phyloP scores from a whole-genome alignment of 192 early-diverging fungal species.

The Backusella australiensis region DNA sequence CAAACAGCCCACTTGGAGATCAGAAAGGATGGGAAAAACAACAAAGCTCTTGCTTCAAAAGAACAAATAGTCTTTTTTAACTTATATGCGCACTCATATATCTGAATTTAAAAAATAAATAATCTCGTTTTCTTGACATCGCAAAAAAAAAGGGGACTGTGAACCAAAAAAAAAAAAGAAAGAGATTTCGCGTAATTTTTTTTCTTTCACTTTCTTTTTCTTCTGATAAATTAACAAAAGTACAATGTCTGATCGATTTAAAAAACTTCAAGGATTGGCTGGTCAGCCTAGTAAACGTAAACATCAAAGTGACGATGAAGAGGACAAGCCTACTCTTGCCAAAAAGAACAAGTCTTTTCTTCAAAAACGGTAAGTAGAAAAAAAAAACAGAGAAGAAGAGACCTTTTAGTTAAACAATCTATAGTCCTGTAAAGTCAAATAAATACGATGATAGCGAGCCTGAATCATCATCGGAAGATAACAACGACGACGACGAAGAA shows the following conservation, averaged over 20 bases:
- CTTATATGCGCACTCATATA: background rate
- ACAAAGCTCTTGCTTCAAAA: background rate
- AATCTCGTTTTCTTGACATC: background rate
- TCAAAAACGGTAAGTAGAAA: background rate
- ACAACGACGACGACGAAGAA: slow-evolving; percentile 34
- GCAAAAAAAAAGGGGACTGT: background rate
- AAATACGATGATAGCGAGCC: slow-evolving; percentile 11
- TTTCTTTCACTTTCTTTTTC: background rate
- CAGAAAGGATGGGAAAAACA: background rate
- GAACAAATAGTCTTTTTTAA: background rate
- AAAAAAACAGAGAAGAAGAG: too few relatives aligned
- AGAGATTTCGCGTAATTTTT: background rate
- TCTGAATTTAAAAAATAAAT: background rate
- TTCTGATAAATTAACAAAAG: background rate
- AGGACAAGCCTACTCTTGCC: background rate
- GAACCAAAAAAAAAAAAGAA: background rate
- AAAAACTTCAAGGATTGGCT: slow-evolving; percentile 18
- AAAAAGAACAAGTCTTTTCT: background rate
- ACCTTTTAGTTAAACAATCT: too few relatives aligned
- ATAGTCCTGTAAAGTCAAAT: slow-evolving; percentile 1
- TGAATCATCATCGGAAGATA: slow-evolving; percentile 12
- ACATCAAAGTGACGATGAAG: slow-evolving; percentile 10
- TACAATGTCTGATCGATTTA: slow-evolving; percentile 18
- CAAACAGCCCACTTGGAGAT: background rate
- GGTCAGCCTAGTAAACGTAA: background rate